Percentiles rank a stretch among this genome's conserved stretches.
phyloP scores from a whole-genome alignment of 2,329 filamentous ascomycete species.

The Cordyceps fumosorosea region DNA sequence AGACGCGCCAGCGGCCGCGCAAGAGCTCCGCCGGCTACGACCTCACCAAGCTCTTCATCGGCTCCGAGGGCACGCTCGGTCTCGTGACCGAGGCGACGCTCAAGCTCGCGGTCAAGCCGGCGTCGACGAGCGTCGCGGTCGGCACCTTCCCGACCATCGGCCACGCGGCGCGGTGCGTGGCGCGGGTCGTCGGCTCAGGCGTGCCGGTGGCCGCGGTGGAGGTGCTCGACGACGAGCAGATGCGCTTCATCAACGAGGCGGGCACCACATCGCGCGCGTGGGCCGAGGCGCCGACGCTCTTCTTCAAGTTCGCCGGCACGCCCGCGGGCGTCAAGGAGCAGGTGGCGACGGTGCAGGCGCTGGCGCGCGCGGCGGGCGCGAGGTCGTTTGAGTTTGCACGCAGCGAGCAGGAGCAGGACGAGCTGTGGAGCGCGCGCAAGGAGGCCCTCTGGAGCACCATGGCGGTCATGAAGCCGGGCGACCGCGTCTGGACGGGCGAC shows the following conservation, averaged over 20 bases:
- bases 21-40: constrained; percentile 93
- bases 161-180: constrained; percentile 71
- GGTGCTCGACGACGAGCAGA: constrained; percentile 87
- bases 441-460: constrained; percentile 78
- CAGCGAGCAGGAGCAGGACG: constrained; percentile 60
- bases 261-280: constrained; percentile 61
- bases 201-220: constrained; percentile 88
- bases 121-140: constrained; percentile 74
- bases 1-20: constrained; percentile 78
- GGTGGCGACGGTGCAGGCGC: constrained; percentile 56
- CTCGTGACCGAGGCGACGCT: constrained; percentile 86
- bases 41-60: constrained; percentile 81
- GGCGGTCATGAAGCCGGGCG: constrained; percentile 56
- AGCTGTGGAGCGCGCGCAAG: constrained; percentile 79
- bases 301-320: constrained; percentile 79
- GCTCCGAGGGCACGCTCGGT: constrained; percentile 84
- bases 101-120: constrained; percentile 76
- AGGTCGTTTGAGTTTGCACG: constrained; percentile 73
- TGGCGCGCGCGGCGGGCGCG: constrained; percentile 56
- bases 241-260: constrained; percentile 61
- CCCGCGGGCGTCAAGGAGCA: constrained; percentile 70
- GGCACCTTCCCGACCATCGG: constrained; percentile 53
- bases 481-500: constrained; percentile 79
- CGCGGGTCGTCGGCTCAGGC: constrained; percentile 70
- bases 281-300: constrained; percentile 68